A percentile compares a stretch with the other conserved stretches of the same genome.
These are phyloP conservation scores for Rhizoctonia solani DNA, from an alignment of 1,284 basidiomycete genomes.

Conservation along the genomic window DNA sequence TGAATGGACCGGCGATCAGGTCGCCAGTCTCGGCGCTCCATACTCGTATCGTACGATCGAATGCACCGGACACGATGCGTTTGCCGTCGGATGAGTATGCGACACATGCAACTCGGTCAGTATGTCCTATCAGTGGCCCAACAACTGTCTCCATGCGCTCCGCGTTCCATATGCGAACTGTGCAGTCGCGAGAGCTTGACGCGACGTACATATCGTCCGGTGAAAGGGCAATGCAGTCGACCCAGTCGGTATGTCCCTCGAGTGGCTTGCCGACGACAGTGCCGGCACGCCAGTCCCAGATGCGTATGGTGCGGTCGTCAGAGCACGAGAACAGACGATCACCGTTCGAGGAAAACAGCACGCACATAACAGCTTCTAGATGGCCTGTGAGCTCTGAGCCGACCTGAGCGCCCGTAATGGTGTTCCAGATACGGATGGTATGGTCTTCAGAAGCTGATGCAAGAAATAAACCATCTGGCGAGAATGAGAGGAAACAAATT, in stretches of 20 bases:
- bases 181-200: slow-evolving; percentile 1
- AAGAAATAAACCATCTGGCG: slow-evolving; percentile 31
- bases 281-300: slow-evolving; percentile 47
- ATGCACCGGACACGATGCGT: background rate
- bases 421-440: slow-evolving; percentile 35
- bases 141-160: background rate
- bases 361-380: slow-evolving; percentile 50
- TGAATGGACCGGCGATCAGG: background rate
- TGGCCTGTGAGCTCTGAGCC: slow-evolving; percentile 45
- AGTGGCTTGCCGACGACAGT: background rate
- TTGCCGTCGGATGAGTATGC: slow-evolving; percentile 21
- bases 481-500: slow-evolving; percentile 24
- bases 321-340: slow-evolving; percentile 47
- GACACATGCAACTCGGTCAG: background rate
- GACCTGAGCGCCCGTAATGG: background rate
- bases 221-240: background rate
- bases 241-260: background rate
- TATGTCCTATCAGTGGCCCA: background rate
- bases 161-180: slow-evolving; percentile 28
- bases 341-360: slow-evolving; percentile 51
- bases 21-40: background rate
- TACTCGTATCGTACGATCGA: background rate
- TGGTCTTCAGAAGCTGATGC: slow-evolving; percentile 35
- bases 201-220: slow-evolving; percentile 1
- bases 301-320: slow-evolving; percentile 50